These are phyloP conservation scores for Avena sativa DNA, from an alignment of 176 grass and related monocot genomes.

Conservation along the genomic window DNA sequence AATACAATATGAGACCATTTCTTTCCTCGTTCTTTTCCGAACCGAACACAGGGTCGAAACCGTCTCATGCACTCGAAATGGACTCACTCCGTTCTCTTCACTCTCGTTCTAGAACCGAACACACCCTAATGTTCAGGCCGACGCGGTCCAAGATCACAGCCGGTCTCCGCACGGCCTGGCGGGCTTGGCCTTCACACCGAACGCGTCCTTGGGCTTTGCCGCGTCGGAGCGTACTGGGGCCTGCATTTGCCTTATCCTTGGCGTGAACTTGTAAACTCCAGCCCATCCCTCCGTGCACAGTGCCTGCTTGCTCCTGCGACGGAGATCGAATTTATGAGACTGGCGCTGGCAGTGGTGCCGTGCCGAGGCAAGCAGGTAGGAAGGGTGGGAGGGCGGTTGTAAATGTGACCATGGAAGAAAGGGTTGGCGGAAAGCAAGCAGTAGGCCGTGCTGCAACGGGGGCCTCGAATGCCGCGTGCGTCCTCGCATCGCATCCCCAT, in stretches of 20 bases:
- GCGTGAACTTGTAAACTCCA: background rate
- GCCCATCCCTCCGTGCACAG: background rate
- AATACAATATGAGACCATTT: no score
- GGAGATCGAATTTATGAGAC: constrained; percentile 18
- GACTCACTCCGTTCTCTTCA: no score
- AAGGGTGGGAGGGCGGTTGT: background rate
- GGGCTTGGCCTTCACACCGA: no score
- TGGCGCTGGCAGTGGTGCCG: constrained; percentile 11
- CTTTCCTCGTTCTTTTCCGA: no score
- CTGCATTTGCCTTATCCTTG: background rate
- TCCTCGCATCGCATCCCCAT: background rate
- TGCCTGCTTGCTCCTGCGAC: background rate
- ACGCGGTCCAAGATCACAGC: no score
- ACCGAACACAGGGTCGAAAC: no score
- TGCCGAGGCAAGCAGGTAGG: background rate
- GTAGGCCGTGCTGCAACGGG: background rate
- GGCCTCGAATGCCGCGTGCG: constrained; percentile 26
- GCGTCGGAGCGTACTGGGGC: background rate
- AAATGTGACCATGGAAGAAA: constrained; percentile 4
- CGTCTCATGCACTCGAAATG: no score
- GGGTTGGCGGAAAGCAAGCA: background rate
- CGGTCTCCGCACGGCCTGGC: no score
- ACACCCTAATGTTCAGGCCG: no score
- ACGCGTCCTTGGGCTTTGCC: no score
- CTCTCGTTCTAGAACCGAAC: no score